Percentiles rank a stretch among this genome's conserved stretches.
These are phyloP conservation scores for Gracilaria gracilis DNA, from an alignment of 23 red algal genomes.

Conservation along the genomic window DNA sequence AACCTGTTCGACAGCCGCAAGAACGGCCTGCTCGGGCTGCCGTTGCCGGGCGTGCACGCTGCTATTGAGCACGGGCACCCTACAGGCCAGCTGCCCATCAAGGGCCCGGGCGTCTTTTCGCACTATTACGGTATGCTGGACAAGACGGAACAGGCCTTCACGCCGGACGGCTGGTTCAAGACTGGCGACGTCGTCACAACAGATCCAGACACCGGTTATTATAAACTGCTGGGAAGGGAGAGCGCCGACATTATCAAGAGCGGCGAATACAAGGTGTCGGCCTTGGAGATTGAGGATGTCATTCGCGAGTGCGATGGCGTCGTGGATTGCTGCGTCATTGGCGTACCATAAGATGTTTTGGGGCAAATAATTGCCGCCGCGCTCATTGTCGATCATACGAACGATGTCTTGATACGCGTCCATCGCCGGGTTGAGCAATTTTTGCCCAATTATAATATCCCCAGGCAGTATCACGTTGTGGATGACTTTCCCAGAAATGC, in stretches of 20 bases:
- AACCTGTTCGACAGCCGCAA: constrained; percentile 65
- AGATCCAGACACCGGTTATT: constrained; percentile 28
- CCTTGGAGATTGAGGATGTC: constrained; percentile 85
- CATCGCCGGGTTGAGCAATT: constrained; percentile 35
- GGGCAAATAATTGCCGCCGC: constrained; percentile 78
- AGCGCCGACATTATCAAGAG: constrained; percentile 89
- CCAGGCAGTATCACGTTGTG: constrained; percentile 53
- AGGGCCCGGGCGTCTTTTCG: constrained; percentile 75
- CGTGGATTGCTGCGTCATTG: constrained; percentile 71
- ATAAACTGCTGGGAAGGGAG: constrained; percentile 67
- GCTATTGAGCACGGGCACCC: constrained; percentile 29
- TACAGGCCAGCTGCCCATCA: constrained; percentile 78
- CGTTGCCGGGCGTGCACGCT: no score
- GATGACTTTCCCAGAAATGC: constrained; percentile 80
- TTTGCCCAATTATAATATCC: constrained; percentile 74
- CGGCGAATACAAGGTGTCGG: constrained; percentile 89
- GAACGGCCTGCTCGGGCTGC: constrained; percentile 54
- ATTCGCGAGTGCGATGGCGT: constrained; percentile 60
- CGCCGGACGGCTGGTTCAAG: constrained; percentile 80
- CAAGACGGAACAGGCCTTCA: constrained; percentile 72
- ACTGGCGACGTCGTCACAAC: constrained; percentile 89
- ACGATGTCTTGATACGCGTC: constrained; percentile 19
- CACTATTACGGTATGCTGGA: constrained; percentile 79
- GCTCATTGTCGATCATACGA: constrained; percentile 49
- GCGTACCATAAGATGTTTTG: constrained; percentile 60